These are phyloP conservation scores for Sphenostylis stenocarpa DNA, from an alignment of 306 rosid genomes.

Conservation along the genomic window DNA sequence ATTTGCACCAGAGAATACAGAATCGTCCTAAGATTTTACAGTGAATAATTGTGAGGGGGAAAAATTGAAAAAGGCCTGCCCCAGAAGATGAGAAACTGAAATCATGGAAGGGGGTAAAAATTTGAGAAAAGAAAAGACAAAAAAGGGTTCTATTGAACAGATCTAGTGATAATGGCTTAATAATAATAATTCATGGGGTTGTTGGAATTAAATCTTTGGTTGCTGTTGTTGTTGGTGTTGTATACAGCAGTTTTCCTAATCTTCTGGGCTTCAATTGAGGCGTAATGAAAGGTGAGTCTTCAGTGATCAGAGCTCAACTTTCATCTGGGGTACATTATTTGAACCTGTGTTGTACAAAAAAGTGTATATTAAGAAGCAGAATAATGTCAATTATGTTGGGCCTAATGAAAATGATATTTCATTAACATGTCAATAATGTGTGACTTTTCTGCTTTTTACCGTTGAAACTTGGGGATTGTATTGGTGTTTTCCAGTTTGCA, in stretches of 20 bases:
- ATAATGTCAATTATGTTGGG: constrained; percentile 36
- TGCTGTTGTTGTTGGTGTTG: constrained; percentile 53
- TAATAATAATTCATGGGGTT: constrained; percentile 43
- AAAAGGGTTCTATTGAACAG: constrained; percentile 45
- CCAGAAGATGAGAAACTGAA: constrained; percentile 52
- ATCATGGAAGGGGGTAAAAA: constrained; percentile 35
- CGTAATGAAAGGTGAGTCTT: constrained; percentile 43
- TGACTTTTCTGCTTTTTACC: constrained; percentile 43
- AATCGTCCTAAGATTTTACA: constrained; percentile 68
- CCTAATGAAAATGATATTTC: constrained; percentile 34
- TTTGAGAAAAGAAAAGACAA: constrained; percentile 24
- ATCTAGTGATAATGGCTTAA: constrained; percentile 46
- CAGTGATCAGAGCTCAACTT: constrained; percentile 76
- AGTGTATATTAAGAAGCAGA: not conserved
- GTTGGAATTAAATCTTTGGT: constrained; percentile 54
- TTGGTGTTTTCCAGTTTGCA: constrained; percentile 48
- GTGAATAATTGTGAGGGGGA: constrained; percentile 45
- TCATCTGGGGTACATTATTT: constrained; percentile 68
- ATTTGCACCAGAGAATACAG: constrained; percentile 68
- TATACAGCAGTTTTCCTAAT: constrained; percentile 51
- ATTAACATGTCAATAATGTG: constrained; percentile 1
- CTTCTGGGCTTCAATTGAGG: constrained; percentile 48
- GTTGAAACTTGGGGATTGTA: constrained; percentile 56
- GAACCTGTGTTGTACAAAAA: constrained; percentile 49
- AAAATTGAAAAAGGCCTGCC: constrained; percentile 28